phyloP scores from a whole-genome alignment of 306 rosid genomes.

The Castanospermum australe region DNA sequence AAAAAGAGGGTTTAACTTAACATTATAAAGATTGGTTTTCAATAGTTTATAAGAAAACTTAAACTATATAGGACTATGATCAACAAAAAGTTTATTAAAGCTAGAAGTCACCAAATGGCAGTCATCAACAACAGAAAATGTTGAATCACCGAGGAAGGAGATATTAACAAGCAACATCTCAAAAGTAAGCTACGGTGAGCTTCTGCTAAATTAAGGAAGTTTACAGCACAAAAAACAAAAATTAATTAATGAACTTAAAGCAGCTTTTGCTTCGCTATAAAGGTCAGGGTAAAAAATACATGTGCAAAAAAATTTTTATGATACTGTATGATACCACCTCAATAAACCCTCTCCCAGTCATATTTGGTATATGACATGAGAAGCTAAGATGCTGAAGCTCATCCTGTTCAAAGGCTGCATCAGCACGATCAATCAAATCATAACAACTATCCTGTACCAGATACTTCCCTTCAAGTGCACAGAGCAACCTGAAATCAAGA shows the following conservation, averaged over 20 bases:
- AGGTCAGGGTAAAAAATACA: background rate
- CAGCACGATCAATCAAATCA: constrained; percentile 53
- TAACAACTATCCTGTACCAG: constrained; percentile 54
- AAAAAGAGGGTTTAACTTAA: background rate
- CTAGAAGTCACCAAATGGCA: background rate
- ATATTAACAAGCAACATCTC: background rate
- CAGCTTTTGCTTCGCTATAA: background rate
- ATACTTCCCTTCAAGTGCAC: constrained; percentile 89
- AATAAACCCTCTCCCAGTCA: constrained; percentile 83
- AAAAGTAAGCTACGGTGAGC: background rate
- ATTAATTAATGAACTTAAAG: background rate
- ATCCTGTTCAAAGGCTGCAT: constrained; percentile 26
- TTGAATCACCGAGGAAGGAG: background rate
- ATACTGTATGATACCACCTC: constrained; percentile 55
- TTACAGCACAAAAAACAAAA: background rate
- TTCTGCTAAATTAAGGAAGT: constrained; percentile 9
- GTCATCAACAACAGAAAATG: background rate
- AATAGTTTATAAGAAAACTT: background rate
- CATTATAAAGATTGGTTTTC: constrained; percentile 5
- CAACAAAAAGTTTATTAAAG: background rate
- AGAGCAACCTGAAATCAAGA: constrained; percentile 69
- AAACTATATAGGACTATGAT: background rate
- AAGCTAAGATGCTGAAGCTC: constrained; percentile 56
- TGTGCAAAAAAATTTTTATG: background rate
- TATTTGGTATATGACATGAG: constrained; percentile 62